A percentile compares a stretch with the other conserved stretches of the same genome.
Evolutionary conservation across 176 grass and related monocot genomes (phyloP).

Genomic region (Luzula sylvatica): DNA sequence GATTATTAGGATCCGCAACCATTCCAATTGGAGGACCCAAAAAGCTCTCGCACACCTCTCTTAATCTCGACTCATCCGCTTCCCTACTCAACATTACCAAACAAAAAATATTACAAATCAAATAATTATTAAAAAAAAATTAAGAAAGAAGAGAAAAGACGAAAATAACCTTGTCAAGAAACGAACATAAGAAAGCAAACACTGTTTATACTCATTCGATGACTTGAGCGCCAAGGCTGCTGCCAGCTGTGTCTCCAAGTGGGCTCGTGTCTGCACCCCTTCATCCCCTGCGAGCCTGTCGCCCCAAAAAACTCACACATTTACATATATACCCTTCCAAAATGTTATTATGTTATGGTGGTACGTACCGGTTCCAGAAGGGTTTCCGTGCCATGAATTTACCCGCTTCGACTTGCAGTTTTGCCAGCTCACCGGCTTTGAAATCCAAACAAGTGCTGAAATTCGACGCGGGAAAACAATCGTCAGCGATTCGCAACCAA

Average conservation of each 20-base stretch:
- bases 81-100: conserved; percentile 45
- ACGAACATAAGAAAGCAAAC: conserved; percentile 74
- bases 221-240: conserved; percentile 74
- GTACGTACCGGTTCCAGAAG: conserved; percentile 63
- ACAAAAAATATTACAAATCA: too few relatives aligned
- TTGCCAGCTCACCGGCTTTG: conserved; percentile 69
- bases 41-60: conserved; percentile 86
- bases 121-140: background rate
- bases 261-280: conserved; percentile 69
- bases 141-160: background rate
- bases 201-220: conserved; percentile 78
- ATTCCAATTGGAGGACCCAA: conserved; percentile 62
- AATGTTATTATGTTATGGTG: too few relatives aligned
- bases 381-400: conserved; percentile 72
- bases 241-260: conserved; percentile 87
- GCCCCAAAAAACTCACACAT: background rate
- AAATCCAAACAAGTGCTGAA: conserved; percentile 58
- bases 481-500: conserved; percentile 88
- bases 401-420: conserved; percentile 74
- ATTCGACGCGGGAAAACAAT: conserved; percentile 83
- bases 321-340: too few relatives aligned
- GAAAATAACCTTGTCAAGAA: conserved; percentile 67
- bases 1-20: conserved; percentile 37
- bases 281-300: conserved; percentile 56
- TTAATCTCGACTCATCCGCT: conserved; percentile 72